Percentiles rank a stretch among this genome's conserved stretches.
phyloP scores from a whole-genome alignment of 2,329 filamentous ascomycete species.

The Lecanicillium sp. region DNA sequence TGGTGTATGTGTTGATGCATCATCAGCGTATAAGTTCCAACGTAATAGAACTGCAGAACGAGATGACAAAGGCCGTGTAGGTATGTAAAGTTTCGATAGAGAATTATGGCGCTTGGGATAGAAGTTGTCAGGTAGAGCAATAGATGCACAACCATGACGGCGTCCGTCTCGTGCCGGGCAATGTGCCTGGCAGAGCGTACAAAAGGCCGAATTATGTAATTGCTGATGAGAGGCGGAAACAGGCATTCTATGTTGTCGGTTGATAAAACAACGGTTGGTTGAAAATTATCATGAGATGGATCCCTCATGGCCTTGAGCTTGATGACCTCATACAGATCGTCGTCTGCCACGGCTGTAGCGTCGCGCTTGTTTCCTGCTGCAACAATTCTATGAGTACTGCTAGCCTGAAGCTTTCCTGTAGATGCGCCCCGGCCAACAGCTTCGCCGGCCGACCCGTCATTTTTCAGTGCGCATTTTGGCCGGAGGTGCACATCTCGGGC shows the following conservation, averaged over 20 bases:
- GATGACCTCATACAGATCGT: constrained; percentile 21
- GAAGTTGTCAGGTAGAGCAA: constrained; percentile 63
- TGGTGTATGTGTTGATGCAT: constrained; percentile 81
- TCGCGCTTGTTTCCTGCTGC: constrained; percentile 3
- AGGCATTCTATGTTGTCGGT: constrained; percentile 30
- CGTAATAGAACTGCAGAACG: constrained; percentile 58
- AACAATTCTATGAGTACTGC: too few relatives aligned
- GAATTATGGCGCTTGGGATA: constrained; percentile 56
- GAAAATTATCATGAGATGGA: constrained; percentile 30
- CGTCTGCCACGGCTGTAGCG: constrained; percentile 9
- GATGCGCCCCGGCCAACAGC: too few relatives aligned
- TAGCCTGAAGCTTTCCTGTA: too few relatives aligned
- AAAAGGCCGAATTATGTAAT: constrained; percentile 51
- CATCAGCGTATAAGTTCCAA: constrained; percentile 69
- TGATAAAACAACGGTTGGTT: constrained; percentile 36
- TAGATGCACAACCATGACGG: constrained; percentile 71
- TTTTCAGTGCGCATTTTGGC: too few relatives aligned
- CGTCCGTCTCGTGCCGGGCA: constrained; percentile 61
- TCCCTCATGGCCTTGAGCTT: constrained; percentile 33
- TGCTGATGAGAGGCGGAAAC: constrained; percentile 31
- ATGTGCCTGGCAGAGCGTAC: constrained; percentile 43
- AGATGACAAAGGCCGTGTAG: constrained; percentile 59
- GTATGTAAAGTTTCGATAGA: constrained; percentile 60
- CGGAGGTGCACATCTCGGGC: background rate
- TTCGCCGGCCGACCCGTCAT: too few relatives aligned